Evolutionary conservation across 345 rosid species (phyloP).

Genomic region (Erysimum cheiranthoides): DNA sequence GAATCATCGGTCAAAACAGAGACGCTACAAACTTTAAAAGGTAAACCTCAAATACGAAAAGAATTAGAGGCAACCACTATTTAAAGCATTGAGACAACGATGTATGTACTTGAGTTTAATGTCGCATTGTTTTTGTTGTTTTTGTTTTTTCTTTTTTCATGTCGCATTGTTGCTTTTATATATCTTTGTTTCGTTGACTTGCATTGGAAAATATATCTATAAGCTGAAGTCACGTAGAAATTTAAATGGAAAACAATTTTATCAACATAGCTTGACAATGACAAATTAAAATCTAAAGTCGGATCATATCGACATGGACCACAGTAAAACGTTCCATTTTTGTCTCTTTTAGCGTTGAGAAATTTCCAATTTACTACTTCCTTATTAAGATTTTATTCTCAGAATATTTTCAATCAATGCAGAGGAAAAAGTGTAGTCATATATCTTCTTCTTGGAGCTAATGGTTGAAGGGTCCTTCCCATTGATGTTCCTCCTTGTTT

Average conservation of each 20-base stretch:
- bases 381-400: no score
- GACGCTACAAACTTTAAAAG: not conserved
- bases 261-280: not conserved
- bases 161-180: not conserved
- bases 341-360: no score
- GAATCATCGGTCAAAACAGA: not conserved
- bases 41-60: not conserved
- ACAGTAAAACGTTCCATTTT: no score
- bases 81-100: not conserved
- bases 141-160: no score
- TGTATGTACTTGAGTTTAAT: not conserved
- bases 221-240: not conserved
- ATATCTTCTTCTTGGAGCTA: not conserved
- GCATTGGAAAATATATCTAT: not conserved
- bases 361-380: no score
- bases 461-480: not conserved
- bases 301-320: no score
- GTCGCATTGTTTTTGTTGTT: not conserved
- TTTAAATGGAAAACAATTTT: not conserved
- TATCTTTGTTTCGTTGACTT: not conserved
- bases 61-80: not conserved
- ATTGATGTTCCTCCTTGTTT: conserved; percentile 1
- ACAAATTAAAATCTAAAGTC: not conserved
- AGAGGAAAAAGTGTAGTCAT: no score
- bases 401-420: no score